A percentile compares a stretch with the other conserved stretches of the same genome.
Conservation (phyloP, 2,329 filamentous ascomycete genomes). For the Pseudogymnoascus sp. region DNA sequence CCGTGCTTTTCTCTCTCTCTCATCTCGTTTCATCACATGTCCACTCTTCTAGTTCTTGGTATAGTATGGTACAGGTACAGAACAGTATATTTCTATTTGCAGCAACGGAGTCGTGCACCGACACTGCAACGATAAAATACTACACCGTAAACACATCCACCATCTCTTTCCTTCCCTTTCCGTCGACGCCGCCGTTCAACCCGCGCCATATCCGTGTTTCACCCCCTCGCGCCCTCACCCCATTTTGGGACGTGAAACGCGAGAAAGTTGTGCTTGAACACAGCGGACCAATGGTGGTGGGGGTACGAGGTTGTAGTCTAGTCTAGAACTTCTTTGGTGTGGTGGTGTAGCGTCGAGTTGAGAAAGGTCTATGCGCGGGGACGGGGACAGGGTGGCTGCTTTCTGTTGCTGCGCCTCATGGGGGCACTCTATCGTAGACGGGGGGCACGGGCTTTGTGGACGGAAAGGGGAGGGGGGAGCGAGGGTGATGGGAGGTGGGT, state of each 20-base stretch:
- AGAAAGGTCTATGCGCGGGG: not conserved
- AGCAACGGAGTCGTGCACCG: not conserved
- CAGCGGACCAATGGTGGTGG: not conserved
- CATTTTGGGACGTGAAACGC: not conserved
- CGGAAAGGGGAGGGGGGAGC: not conserved
- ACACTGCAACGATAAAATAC: not conserved
- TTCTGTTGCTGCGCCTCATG: constrained; percentile 4
- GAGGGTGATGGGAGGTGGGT: not conserved
- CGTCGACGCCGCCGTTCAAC: not conserved
- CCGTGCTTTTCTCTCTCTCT: too few species aligned
- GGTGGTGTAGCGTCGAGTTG: not conserved
- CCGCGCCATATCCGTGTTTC: not conserved
- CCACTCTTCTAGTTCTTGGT: not conserved
- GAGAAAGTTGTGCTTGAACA: not conserved
- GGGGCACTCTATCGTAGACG: not conserved
- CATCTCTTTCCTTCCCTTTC: not conserved
- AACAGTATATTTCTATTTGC: not conserved
- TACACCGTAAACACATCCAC: not conserved
- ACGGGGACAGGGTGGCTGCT: not conserved
- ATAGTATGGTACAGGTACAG: too few species aligned
- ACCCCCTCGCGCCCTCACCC: not conserved
- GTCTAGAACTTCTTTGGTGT: not conserved
- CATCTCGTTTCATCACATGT: not conserved
- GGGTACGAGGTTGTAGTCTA: not conserved
- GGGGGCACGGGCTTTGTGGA: not conserved